Percentiles rank a stretch among this genome's conserved stretches.
phyloP scores from a whole-genome alignment of 2,329 filamentous ascomycete species.

The Fusarium ambrosium region DNA sequence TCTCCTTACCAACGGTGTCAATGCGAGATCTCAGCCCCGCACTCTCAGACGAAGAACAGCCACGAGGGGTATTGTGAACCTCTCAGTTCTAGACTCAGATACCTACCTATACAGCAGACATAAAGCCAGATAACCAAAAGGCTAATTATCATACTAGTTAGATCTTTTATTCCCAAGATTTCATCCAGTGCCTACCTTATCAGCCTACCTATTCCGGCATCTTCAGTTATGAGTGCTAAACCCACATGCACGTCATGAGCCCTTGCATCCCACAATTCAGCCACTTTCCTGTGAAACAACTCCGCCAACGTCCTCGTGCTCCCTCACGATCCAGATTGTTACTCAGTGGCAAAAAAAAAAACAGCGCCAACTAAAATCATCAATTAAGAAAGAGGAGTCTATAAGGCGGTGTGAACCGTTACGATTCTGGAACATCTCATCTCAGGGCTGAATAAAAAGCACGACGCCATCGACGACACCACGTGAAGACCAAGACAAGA shows the following conservation, averaged over 20 bases:
- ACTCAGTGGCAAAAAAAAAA: background rate
- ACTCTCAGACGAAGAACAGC: background rate
- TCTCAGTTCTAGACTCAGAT: background rate
- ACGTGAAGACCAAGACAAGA: background rate
- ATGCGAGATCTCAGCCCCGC: background rate
- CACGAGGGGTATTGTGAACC: background rate
- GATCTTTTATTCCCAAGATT: background rate
- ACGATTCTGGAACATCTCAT: background rate
- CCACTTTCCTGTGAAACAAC: constrained; percentile 25
- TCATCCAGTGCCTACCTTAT: background rate
- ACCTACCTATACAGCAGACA: background rate
- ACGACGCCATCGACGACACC: constrained; percentile 27
- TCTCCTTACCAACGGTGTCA: background rate
- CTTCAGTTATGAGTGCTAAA: background rate
- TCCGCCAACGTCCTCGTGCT: constrained; percentile 2
- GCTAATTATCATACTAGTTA: background rate
- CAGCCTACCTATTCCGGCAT: background rate
- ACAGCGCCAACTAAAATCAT: background rate
- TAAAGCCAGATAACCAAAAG: background rate
- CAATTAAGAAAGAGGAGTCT: background rate
- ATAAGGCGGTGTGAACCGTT: background rate
- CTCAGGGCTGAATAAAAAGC: background rate
- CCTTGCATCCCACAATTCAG: constrained; percentile 17
- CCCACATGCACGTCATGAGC: constrained; percentile 23
- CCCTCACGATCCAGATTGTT: background rate